A percentile compares a stretch with the other conserved stretches of the same genome.
These are phyloP conservation scores for Petrea volubilis DNA, from an alignment of 257 asterid genomes.

Conservation along the genomic window DNA sequence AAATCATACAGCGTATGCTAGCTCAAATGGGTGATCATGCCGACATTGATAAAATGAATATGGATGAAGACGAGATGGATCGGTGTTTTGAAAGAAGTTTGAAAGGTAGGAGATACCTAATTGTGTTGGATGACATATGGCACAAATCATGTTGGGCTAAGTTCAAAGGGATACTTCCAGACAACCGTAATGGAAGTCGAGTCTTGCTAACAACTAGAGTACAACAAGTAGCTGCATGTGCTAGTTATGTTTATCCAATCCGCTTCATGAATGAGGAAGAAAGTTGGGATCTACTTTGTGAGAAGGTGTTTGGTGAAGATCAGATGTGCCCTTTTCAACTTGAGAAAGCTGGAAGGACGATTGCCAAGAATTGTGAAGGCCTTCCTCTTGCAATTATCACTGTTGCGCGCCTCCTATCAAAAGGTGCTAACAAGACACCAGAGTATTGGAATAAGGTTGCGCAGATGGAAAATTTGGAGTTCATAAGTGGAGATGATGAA, in stretches of 20 bases:
- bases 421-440: background rate
- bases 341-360: constrained; percentile 19
- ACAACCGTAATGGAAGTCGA: background rate
- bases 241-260: background rate
- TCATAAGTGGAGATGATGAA: constrained; percentile 5
- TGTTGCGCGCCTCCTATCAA: constrained; percentile 8
- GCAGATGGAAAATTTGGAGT: background rate
- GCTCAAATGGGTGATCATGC: background rate
- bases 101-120: background rate
- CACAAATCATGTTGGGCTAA: background rate
- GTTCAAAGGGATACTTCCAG: background rate
- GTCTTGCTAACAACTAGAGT: background rate
- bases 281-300: constrained; percentile 20
- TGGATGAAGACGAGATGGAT: background rate
- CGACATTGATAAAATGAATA: background rate
- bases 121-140: constrained; percentile 2
- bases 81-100: background rate
- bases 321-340: background rate
- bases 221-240: background rate
- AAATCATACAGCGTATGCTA: background rate
- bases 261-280: background rate
- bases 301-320: background rate
- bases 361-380: constrained; percentile 23
- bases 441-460: constrained; percentile 23
- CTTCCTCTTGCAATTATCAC: constrained; percentile 19